phyloP scores from a whole-genome alignment of 306 rosid genomes.

The Purshia tridentata region DNA sequence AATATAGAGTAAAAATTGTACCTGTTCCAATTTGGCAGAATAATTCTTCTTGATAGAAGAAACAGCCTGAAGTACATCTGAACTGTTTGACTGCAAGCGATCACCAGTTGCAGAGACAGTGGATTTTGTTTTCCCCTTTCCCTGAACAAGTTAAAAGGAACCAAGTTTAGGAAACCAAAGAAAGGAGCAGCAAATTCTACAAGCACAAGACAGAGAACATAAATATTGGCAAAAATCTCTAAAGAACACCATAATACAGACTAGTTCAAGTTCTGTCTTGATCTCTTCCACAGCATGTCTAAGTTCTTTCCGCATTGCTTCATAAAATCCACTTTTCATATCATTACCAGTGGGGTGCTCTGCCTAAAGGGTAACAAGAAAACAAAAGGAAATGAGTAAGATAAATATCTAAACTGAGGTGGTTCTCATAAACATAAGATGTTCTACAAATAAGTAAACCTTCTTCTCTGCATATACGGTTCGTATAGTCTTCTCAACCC shows the following conservation, averaged over 20 bases:
- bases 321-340: constrained; percentile 48
- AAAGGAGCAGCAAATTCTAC: not conserved
- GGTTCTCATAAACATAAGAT: constrained; percentile 17
- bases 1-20: constrained; percentile 13
- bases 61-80: constrained; percentile 51
- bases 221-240: constrained; percentile 11
- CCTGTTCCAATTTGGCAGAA: constrained; percentile 80
- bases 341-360: constrained; percentile 40
- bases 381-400: constrained; percentile 14
- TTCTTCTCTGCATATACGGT: constrained; percentile 57
- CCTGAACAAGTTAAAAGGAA: constrained; percentile 46
- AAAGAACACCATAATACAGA: constrained; percentile 33
- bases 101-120: constrained; percentile 39
- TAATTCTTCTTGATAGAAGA: constrained; percentile 63
- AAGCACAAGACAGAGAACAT: constrained; percentile 17
- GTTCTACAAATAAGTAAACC: constrained; percentile 38
- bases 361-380: constrained; percentile 45
- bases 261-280: constrained; percentile 63
- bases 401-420: constrained; percentile 21
- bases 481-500: constrained; percentile 48
- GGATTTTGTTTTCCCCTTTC: constrained; percentile 50
- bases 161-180: constrained; percentile 14
- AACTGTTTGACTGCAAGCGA: constrained; percentile 39
- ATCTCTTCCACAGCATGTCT: constrained; percentile 57
- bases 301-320: constrained; percentile 61